Evolutionary conservation across 2,329 filamentous ascomycete species (phyloP).

Genomic region (Celoporthe dispersa): DNA sequence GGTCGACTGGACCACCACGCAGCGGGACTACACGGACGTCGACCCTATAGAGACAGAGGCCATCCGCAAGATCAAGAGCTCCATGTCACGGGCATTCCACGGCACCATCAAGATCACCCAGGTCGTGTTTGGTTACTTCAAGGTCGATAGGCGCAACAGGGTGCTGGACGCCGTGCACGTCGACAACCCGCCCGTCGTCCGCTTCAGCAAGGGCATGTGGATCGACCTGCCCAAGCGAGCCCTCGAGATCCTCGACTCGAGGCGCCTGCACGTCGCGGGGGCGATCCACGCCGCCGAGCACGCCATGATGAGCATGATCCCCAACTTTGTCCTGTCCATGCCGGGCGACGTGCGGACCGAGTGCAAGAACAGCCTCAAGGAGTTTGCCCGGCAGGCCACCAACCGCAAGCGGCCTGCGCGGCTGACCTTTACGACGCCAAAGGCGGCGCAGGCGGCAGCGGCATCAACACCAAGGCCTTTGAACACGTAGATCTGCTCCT

Average conservation of each 20-base stretch:
- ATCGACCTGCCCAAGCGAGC: constrained; percentile 83
- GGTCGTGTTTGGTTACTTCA: constrained; percentile 96
- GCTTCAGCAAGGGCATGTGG: constrained; percentile 91
- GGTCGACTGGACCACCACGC: constrained; percentile 93
- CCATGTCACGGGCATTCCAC: constrained; percentile 75
- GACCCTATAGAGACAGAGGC: constrained; percentile 92
- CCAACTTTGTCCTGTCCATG: constrained; percentile 87
- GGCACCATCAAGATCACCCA: constrained; percentile 85
- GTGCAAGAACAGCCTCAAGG: constrained; percentile 87
- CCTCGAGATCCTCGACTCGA: constrained; percentile 75
- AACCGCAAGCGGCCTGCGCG: constrained; percentile 82
- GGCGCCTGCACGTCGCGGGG: constrained; percentile 79
- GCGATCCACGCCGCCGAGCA: constrained; percentile 96
- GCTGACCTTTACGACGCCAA: constrained; percentile 92
- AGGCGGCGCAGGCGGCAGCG: constrained; percentile 80
- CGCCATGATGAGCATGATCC: constrained; percentile 82
- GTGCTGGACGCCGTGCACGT: constrained; percentile 92
- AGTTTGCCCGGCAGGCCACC: constrained; percentile 74
- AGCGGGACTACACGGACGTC: constrained; percentile 91
- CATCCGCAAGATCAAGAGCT: constrained; percentile 71
- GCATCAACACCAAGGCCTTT: constrained; percentile 91
- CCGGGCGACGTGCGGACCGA: constrained; percentile 93
- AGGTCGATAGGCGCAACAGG: constrained; percentile 82
- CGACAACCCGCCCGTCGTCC: constrained; percentile 88
- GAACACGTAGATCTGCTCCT: constrained; percentile 86